These are phyloP conservation scores for Crucihimalaya himalaica DNA, from an alignment of 345 rosid species.

Conservation along the genomic window DNA sequence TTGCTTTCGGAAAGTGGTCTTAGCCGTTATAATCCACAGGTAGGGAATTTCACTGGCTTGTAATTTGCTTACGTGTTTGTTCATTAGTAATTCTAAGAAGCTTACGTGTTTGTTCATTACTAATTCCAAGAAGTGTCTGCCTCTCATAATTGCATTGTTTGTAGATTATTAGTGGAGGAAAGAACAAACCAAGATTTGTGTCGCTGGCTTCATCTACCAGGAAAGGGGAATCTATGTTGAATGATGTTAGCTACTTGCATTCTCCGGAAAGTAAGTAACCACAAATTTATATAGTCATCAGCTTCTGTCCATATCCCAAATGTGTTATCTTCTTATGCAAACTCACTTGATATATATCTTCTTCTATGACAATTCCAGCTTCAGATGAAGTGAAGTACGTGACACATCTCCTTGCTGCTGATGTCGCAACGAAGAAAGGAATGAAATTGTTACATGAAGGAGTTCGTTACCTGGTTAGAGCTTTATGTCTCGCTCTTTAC, in stretches of 20 bases:
- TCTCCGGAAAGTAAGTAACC: constrained; percentile 74
- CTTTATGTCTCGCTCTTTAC: constrained; percentile 20
- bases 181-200: constrained; percentile 64
- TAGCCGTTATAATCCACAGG: constrained; percentile 96
- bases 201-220: constrained; percentile 65
- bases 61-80: constrained; percentile 7
- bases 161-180: constrained; percentile 70
- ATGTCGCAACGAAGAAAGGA: constrained; percentile 72
- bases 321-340: constrained; percentile 26
- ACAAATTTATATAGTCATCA: constrained; percentile 24
- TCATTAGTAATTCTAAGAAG: constrained; percentile 17
- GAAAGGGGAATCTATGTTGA: constrained; percentile 59
- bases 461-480: constrained; percentile 74
- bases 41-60: constrained; percentile 33
- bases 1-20: constrained; percentile 82
- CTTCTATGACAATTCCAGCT: constrained; percentile 53
- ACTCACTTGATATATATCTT: constrained; percentile 28
- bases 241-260: constrained; percentile 81
- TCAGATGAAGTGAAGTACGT: constrained; percentile 87
- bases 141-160: constrained; percentile 35
- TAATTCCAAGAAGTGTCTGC: constrained; percentile 19
- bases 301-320: constrained; percentile 14
- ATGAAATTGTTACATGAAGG: constrained; percentile 85
- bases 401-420: constrained; percentile 93
- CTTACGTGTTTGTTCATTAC: constrained; percentile 5